Evolutionary conservation across 2,329 filamentous ascomycete genomes (phyloP).

Genomic region (Xylariales sp.): DNA sequence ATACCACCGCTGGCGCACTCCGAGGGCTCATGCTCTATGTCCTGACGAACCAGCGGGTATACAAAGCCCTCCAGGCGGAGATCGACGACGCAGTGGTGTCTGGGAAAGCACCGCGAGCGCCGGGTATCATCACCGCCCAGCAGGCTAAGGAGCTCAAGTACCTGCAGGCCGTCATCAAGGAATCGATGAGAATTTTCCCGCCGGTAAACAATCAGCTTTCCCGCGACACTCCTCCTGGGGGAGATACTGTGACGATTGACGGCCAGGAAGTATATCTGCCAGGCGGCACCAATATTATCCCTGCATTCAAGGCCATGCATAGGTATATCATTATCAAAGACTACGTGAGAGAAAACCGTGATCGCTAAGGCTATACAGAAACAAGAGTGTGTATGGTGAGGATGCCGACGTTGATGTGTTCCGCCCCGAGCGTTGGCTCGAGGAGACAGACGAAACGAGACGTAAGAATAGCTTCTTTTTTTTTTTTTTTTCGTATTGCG

Average conservation of each 20-base stretch:
- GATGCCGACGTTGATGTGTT: conserved; percentile 36
- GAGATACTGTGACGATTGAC: conserved; percentile 29
- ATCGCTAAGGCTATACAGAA: neutral
- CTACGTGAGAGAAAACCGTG: too few species aligned
- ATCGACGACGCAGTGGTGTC: conserved; percentile 49
- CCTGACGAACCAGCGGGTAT: conserved; percentile 58
- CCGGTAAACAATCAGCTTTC: conserved; percentile 43
- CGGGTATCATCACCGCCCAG: conserved; percentile 45
- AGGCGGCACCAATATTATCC: conserved; percentile 27
- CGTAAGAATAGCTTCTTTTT: neutral
- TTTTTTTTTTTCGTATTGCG: neutral
- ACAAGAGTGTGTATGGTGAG: conserved; percentile 25
- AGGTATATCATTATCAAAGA: neutral
- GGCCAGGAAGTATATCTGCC: conserved; percentile 28
- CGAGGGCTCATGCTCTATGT: conserved; percentile 60
- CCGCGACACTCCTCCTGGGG: conserved; percentile 34
- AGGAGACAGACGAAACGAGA: conserved; percentile 27
- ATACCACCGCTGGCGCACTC: conserved; percentile 65
- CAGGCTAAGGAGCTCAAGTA: conserved; percentile 52
- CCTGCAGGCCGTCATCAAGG: conserved; percentile 55
- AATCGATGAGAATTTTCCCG: conserved; percentile 53
- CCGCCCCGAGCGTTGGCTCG: conserved; percentile 40
- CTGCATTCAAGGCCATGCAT: conserved; percentile 31
- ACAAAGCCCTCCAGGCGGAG: conserved; percentile 58
- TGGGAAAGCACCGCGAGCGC: conserved; percentile 49